Evolutionary conservation across 164 flowering plant genomes (phyloP).

Genomic region (Magnolia kwangsiensis): DNA sequence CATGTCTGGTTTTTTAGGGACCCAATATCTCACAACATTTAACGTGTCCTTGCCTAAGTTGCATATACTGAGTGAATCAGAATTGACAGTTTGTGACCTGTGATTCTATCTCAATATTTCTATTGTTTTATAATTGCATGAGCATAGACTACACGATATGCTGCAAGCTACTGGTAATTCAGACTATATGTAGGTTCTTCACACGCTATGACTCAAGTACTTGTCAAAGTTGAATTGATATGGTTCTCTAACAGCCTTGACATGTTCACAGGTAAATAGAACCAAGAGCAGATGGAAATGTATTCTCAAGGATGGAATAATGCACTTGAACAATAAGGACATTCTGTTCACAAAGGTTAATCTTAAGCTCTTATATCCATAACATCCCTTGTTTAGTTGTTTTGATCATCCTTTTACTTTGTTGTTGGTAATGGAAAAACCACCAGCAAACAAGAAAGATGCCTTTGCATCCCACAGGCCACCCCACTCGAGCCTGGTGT

Average conservation of each 20-base stretch:
- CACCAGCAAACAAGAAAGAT: no score
- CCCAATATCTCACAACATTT: no score
- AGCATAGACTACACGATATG: background rate
- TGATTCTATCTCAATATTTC: background rate
- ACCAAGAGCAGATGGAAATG: constrained; percentile 98
- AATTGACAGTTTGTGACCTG: no score
- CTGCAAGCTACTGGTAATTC: background rate
- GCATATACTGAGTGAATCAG: no score
- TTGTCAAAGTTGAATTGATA: background rate
- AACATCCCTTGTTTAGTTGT: background rate
- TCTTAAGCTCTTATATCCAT: background rate
- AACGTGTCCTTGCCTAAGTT: no score
- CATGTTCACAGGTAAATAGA: constrained; percentile 64
- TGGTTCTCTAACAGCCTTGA: background rate
- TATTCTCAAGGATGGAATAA: constrained; percentile 92
- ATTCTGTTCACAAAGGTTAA: constrained; percentile 86
- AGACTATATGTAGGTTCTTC: background rate
- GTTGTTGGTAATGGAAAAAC: no score
- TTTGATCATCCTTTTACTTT: no score
- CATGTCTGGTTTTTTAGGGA: no score
- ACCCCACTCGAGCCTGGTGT: no score
- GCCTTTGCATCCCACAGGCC: no score
- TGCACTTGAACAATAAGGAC: constrained; percentile 84
- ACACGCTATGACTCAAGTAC: background rate
- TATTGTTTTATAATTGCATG: background rate